Base-by-base conservation (phyloP, 2,329 filamentous ascomycete species). In the Tolypocladium paradoxum region DNA sequence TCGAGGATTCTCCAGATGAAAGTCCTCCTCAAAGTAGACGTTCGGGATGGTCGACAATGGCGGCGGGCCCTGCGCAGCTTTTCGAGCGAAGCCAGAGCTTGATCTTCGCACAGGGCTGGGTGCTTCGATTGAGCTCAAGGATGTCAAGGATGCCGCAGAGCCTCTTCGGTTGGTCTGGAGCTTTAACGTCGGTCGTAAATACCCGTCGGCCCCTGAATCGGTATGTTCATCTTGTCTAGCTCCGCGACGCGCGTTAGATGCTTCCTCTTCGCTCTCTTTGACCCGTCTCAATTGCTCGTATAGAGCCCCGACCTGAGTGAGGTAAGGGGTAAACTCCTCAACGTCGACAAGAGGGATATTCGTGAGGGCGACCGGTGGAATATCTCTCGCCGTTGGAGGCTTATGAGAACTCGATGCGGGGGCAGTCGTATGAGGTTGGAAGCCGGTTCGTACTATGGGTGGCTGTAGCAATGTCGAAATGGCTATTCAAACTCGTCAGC, bases 1-100 rank as follows among this genome's bases (percentile, higher is more conserved):
- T 50, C 93, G 83, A 0, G 93, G 93, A 57, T 99, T 97, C 65
- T 99, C 93, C 8, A 99, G 79, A 62, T 90, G 92, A 61, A 99
- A 99, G 61, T 90, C 85, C 35, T 95, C 88, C 52, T 97, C 93
- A 61, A 96, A 96, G 65, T 97, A 99, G 12, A 99, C 88, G 49
- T 75, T 81, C 0, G 93, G 93, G 45, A 99, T 96, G 0, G 91
- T 97, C 5, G 90, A 93, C 31, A 99, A 68, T 0, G 91, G 93
- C 1, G 93, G 90, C 1, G 88, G 83, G 0, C 87, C 87, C 55
- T 91, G 87, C 0, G 78, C 70, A 40, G 77, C 77, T 59, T 84
- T 82, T 62, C 81, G 81, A 53, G 71, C 70, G 57, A 76, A 77
- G 22, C 72, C 70, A 7, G 75, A 73, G 56, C 74, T 76, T 29